Percentiles rank a stretch among this genome's conserved stretches.
phyloP scores from a whole-genome alignment of 2,329 filamentous ascomycete genomes.

The Colletotrichum spinosum region DNA sequence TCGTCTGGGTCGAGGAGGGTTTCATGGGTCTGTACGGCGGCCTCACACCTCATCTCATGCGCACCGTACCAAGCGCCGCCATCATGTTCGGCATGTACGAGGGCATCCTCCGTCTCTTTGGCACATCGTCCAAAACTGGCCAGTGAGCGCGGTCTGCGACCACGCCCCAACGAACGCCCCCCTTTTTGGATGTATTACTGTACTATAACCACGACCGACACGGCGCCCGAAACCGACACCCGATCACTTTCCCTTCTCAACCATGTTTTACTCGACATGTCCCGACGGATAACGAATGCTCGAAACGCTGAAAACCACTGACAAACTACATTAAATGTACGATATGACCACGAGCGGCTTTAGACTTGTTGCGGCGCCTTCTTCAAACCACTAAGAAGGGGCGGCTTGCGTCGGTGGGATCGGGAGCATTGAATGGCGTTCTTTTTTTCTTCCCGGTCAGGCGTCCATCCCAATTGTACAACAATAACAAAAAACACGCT shows the following conservation, averaged over 20 bases:
- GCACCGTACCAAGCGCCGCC: slow-evolving; percentile 90
- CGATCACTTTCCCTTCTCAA: slow-evolving; percentile 13
- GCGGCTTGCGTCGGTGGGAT: too few relatives aligned
- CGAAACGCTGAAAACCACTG: not conserved
- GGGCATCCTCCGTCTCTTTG: slow-evolving; percentile 63
- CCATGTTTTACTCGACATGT: not conserved
- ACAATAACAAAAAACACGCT: not conserved
- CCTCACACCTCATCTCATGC: slow-evolving; percentile 89
- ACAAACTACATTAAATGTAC: slow-evolving; percentile 1
- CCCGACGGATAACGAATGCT: slow-evolving; percentile 2
- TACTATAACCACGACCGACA: slow-evolving; percentile 18
- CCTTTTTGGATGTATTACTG: slow-evolving; percentile 15
- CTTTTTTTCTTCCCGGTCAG: not conserved
- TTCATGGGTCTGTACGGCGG: slow-evolving; percentile 89
- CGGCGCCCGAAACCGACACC: slow-evolving; percentile 3
- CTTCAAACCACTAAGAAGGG: too few relatives aligned
- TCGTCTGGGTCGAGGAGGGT: slow-evolving; percentile 90
- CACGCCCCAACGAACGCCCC: not conserved
- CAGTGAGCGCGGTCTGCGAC: not conserved
- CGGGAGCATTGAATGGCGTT: not conserved
- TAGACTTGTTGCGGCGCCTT: not conserved
- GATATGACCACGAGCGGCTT: slow-evolving; percentile 10
- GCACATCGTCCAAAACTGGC: slow-evolving; percentile 39
- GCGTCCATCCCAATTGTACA: too few relatives aligned
- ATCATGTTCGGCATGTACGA: slow-evolving; percentile 97